These are phyloP conservation scores for Musa acuminata DNA, from an alignment of 176 grass and related monocot genomes.

Conservation along the genomic window DNA sequence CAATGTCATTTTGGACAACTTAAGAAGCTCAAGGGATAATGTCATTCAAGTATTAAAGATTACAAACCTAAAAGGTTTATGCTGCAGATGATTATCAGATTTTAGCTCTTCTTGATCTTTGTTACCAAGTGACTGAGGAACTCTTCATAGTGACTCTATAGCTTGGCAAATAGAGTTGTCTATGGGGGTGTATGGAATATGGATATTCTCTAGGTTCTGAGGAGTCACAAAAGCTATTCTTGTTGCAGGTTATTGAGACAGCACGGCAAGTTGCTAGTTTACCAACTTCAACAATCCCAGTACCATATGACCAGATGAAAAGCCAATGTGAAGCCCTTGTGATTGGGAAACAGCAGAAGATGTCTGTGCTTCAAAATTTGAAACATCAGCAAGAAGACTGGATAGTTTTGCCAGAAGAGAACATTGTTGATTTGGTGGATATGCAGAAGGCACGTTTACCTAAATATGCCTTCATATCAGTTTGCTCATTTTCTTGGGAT, in stretches of 20 bases:
- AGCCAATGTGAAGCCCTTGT: conserved; percentile 90
- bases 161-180: background rate
- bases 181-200: background rate
- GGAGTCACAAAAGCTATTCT: conserved; percentile 8
- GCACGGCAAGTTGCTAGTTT: conserved; percentile 53
- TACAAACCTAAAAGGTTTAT: background rate
- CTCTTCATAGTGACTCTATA: background rate
- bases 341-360: conserved; percentile 82
- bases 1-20: no score
- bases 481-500: background rate
- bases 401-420: conserved; percentile 23
- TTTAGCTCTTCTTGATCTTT: background rate
- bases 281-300: conserved; percentile 39
- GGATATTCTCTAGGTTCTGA: background rate
- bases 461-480: background rate
- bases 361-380: conserved; percentile 85
- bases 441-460: conserved; percentile 38
- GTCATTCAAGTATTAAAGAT: no score
- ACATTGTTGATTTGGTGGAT: conserved; percentile 17
- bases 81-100: background rate
- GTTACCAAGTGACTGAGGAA: background rate
- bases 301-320: conserved; percentile 95
- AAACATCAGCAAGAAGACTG: conserved; percentile 55
- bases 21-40: no score
- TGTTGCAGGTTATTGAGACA: conserved; percentile 64